Evolutionary conservation across 768 basidiomycete genomes (phyloP), one percentile per base, ranked within the genome.

Genomic region (Pleurotus salmoneostramineus): DNA sequence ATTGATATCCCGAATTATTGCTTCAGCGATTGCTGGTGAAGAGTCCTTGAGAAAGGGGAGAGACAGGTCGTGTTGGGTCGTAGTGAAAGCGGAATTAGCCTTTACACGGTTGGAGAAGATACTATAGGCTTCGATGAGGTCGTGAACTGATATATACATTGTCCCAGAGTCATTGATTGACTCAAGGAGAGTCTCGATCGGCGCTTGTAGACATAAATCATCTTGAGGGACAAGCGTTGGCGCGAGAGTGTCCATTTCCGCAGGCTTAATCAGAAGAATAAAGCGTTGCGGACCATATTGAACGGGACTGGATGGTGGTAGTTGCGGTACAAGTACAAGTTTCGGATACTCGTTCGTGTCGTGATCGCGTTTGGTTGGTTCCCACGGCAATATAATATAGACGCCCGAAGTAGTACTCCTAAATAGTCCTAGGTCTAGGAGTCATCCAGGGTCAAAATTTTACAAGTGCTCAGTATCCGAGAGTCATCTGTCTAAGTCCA

Each of bases 111-210:
- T 67, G 0, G 77, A 76, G 44, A 89, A 72, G 0, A 76, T 72
- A 61, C 69, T 73, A 63, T 89, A 89, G 8, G 87, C 84, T 64
- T 89, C 85, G 42, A 78, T 70, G 58, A 88, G 69, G 66, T 85
- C 84, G 62, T 84, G 82, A 31, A 72, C 57, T 0, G 79, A 73
- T n/a, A 81, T 68, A 34, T 67, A 64, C 36, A 72, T 67, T 40
- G 56, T 61, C 5, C 71, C 68, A 1, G 67, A 65, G 27, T 77
- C 72, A n/a, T 71, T 65, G 27, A 76, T 61, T 3, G 83, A 82
- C 59, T 77, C 76, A 6, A 74, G 55, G 40, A 88, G 73, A 8
- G 78, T 80, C 46, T 74, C 69, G 12, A 83, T 61, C 44, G 79
- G 72, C 1, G 83, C 79, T 21, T 65, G 68, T 37, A 85, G 65